Conservation (phyloP, 2,329 filamentous ascomycete genomes). For the Periconia sp. region DNA sequence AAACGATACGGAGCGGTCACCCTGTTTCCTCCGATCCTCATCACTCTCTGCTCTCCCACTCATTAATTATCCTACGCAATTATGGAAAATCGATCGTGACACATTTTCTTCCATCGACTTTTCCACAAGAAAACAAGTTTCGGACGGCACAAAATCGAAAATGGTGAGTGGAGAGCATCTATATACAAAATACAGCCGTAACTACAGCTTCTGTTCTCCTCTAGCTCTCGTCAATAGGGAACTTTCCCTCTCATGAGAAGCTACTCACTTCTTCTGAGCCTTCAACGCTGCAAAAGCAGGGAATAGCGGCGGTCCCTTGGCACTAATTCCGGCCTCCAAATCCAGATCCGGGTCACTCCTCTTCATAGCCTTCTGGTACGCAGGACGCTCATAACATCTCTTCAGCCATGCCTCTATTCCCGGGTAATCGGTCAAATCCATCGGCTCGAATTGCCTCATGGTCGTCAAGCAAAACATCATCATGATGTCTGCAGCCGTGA, state of each 20-base stretch:
- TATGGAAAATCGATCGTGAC: no score
- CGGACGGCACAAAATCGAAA: no score
- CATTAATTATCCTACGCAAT: no score
- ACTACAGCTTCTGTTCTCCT: not conserved
- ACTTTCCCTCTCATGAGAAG: not conserved
- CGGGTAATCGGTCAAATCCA: slow-evolving; percentile 40
- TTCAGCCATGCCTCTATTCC: slow-evolving; percentile 39
- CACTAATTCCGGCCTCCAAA: slow-evolving; percentile 32
- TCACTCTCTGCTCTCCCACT: no score
- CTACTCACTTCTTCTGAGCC: slow-evolving; percentile 30
- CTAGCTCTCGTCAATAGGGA: not conserved
- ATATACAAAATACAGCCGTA: no score
- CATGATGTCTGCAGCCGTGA: slow-evolving; percentile 73
- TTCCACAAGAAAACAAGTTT: no score
- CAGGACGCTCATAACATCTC: slow-evolving; percentile 32
- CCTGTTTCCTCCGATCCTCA: no score
- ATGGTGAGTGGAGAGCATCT: no score
- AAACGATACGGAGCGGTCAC: no score
- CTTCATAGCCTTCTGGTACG: slow-evolving; percentile 59
- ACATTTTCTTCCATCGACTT: no score
- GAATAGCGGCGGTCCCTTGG: slow-evolving; percentile 27
- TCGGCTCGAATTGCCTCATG: slow-evolving; percentile 59
- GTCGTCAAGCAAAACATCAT: slow-evolving; percentile 66
- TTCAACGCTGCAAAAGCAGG: slow-evolving; percentile 28
- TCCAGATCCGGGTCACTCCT: slow-evolving; percentile 57